A percentile compares a stretch with the other conserved stretches of the same genome.
Conservation (phyloP, 75 land plant genomes). For the Pinus tabuliformis region DNA sequence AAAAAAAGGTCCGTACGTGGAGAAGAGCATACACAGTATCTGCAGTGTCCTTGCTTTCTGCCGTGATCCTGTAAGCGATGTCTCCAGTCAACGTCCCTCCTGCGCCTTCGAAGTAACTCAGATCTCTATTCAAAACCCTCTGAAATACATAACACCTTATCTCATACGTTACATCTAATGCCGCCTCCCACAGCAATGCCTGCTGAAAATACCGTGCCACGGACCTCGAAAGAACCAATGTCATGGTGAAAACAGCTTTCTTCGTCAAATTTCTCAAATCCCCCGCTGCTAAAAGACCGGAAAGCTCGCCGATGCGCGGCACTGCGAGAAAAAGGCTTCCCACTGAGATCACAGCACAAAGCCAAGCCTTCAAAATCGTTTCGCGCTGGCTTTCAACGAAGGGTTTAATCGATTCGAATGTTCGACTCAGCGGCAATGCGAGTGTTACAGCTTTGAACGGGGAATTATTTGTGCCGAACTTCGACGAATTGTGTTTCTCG, state of each 20-base stretch:
- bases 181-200: conserved; percentile 86
- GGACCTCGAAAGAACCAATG: conserved; percentile 29
- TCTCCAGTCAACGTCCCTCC: conserved; percentile 64
- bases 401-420: conserved; percentile 32
- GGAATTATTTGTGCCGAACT: too few species aligned
- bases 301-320: conserved; percentile 54
- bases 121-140: conserved; percentile 61
- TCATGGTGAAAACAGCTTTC: conserved; percentile 33
- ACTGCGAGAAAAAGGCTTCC: conserved; percentile 58
- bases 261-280: conserved; percentile 10
- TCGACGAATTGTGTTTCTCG: too few species aligned
- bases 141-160: conserved; percentile 59
- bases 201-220: conserved; percentile 73
- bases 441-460: background rate
- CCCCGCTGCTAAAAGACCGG: conserved; percentile 24
- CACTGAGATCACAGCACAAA: conserved; percentile 60
- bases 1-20: conserved; percentile 35
- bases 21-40: conserved; percentile 77
- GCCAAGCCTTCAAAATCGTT: conserved; percentile 64
- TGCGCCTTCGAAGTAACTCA: conserved; percentile 76
- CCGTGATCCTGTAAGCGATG: conserved; percentile 76
- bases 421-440: conserved; percentile 1
- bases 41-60: conserved; percentile 76
- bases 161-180: conserved; percentile 39
- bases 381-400: conserved; percentile 43